These are phyloP conservation scores for Coemansia sp. DNA, from an alignment of 192 early-diverging fungal genomes.

Conservation along the genomic window DNA sequence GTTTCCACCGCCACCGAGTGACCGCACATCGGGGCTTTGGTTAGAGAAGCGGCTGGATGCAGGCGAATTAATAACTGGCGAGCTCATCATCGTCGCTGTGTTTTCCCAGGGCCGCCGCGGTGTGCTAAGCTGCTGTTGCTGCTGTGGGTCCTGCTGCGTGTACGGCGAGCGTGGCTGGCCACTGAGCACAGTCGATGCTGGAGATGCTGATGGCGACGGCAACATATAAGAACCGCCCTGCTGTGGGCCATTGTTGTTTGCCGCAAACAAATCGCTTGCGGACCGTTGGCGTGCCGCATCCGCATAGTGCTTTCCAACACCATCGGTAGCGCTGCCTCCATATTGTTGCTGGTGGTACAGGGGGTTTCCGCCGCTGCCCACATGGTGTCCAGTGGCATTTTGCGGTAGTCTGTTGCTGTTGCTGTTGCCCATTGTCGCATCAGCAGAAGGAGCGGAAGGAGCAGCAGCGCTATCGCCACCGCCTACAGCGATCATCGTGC, in stretches of 20 bases:
- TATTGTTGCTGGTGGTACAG: slow-evolving; percentile 13
- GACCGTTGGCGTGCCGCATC: slow-evolving; percentile 25
- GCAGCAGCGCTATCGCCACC: neutral
- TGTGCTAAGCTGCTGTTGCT: slow-evolving; percentile 13
- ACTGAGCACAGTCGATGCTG: slow-evolving; percentile 38
- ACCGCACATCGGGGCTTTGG: slow-evolving; percentile 34
- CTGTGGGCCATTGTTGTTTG: neutral
- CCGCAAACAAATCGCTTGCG: slow-evolving; percentile 33
- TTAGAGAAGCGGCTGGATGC: slow-evolving; percentile 23
- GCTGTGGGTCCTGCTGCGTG: slow-evolving; percentile 4
- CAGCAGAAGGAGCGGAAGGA: no score
- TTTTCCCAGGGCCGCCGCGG: slow-evolving; percentile 44
- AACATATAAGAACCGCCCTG: slow-evolving; percentile 3
- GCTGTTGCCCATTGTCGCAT: neutral
- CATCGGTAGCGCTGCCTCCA: slow-evolving; percentile 7
- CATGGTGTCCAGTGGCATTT: neutral
- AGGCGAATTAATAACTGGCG: slow-evolving; percentile 46
- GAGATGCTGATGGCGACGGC: slow-evolving; percentile 27
- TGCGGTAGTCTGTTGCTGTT: neutral
- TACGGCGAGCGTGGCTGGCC: slow-evolving; percentile 38
- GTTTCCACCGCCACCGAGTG: neutral
- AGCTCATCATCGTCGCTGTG: slow-evolving; percentile 20
- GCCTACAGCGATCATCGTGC: neutral
- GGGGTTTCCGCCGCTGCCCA: neutral
- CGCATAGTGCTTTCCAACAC: slow-evolving; percentile 8